Evolutionary conservation across 495 filamentous ascomycete species (phyloP).

Genomic region (Penicillium samsonianum): DNA sequence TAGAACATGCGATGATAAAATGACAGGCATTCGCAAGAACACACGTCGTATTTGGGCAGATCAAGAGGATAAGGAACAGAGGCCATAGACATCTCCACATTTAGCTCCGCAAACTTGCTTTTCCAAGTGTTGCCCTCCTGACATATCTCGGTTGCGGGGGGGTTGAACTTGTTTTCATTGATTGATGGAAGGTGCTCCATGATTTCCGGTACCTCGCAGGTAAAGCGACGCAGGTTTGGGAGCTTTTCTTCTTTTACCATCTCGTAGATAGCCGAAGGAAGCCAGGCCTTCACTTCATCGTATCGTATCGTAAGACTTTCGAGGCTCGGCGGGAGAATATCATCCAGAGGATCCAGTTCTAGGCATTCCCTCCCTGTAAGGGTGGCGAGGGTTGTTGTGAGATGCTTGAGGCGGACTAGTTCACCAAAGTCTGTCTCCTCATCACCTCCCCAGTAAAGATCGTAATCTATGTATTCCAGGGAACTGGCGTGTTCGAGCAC

Average conservation of each 20-base stretch:
- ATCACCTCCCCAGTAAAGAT: constrained; percentile 7
- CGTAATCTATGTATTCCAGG: constrained; percentile 7
- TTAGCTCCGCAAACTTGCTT: background rate
- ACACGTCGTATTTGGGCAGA: background rate
- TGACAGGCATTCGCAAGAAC: constrained; percentile 1
- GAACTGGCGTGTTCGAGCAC: background rate
- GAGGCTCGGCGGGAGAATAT: background rate
- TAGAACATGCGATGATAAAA: constrained; percentile 7
- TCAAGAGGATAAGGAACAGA: constrained; percentile 1
- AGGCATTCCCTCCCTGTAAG: background rate
- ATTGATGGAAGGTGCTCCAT: constrained; percentile 5
- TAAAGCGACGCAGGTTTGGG: constrained; percentile 4
- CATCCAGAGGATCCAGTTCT: background rate
- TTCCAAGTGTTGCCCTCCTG: constrained; percentile 9
- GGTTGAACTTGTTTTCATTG: background rate
- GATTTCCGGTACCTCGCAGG: constrained; percentile 1
- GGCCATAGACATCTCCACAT: constrained; percentile 1
- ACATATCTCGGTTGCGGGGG: background rate
- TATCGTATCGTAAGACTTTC: constrained; percentile 4
- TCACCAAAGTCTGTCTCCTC: background rate
- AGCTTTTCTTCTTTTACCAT: background rate
- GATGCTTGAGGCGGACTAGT: background rate
- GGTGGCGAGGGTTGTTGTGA: constrained; percentile 6
- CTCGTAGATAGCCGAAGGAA: background rate
- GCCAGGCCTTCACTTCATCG: constrained; percentile 8